phyloP scores from a whole-genome alignment of 2,329 filamentous ascomycete genomes.

The Aureobasidium leucospermi region DNA sequence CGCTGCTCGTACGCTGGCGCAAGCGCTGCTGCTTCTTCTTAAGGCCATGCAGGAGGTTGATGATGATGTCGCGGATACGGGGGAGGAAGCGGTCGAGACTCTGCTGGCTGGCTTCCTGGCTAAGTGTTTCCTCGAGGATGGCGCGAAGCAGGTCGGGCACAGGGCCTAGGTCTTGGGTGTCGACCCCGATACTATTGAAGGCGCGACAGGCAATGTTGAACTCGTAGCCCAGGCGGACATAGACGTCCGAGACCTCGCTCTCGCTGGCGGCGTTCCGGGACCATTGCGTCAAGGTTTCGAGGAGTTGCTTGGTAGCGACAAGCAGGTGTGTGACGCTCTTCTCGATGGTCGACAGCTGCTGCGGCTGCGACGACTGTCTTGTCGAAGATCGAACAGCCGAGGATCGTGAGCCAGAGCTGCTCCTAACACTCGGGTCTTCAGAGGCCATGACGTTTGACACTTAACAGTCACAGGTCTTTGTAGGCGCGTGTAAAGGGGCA shows the following conservation, averaged over 20 bases:
- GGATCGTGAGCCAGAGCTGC: slow-evolving; percentile 41
- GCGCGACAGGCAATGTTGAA: slow-evolving; percentile 98
- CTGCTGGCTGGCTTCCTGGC: slow-evolving; percentile 88
- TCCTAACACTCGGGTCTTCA: slow-evolving; percentile 50
- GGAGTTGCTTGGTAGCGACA: slow-evolving; percentile 93
- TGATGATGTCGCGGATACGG: slow-evolving; percentile 95
- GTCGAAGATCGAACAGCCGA: slow-evolving; percentile 30
- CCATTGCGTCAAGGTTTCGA: slow-evolving; percentile 97
- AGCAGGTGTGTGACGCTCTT: slow-evolving; percentile 97
- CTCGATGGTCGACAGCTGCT: slow-evolving; percentile 91
- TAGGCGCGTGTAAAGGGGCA: background rate
- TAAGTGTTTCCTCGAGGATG: slow-evolving; percentile 91
- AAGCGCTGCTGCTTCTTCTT: slow-evolving; percentile 96
- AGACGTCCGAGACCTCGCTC: slow-evolving; percentile 94
- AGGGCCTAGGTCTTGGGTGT: slow-evolving; percentile 87
- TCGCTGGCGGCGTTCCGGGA: slow-evolving; percentile 87
- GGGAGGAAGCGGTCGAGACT: slow-evolving; percentile 92
- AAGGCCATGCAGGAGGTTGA: slow-evolving; percentile 88
- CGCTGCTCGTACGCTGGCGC: slow-evolving; percentile 41
- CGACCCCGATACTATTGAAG: slow-evolving; percentile 94
- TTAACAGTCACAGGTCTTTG: background rate
- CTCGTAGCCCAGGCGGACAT: slow-evolving; percentile 93
- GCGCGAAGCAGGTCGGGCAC: slow-evolving; percentile 84
- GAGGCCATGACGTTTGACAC: slow-evolving; percentile 6
- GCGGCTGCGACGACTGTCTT: slow-evolving; percentile 47